Evolutionary conservation across 495 filamentous ascomycete species (phyloP).

Genomic region (Choiromyces venosus): DNA sequence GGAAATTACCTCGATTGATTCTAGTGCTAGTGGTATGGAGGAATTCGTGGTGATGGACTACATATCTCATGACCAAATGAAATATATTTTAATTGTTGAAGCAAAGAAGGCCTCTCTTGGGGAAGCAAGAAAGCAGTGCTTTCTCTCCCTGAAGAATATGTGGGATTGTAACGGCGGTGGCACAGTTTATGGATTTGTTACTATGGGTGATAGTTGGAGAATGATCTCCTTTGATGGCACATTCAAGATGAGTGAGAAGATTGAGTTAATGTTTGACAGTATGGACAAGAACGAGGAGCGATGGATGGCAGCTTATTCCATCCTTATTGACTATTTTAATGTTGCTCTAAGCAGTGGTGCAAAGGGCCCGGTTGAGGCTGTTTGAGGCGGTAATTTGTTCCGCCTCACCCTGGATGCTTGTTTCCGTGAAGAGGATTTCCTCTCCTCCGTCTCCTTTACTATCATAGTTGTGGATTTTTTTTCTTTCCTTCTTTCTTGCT

Average conservation of each 20-base stretch:
- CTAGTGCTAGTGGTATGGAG: neutral
- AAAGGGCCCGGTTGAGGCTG: too few species aligned
- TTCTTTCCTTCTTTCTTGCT: too few species aligned
- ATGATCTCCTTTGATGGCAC: slow-evolving; percentile 20
- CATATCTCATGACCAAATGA: slow-evolving; percentile 5
- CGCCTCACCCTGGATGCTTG: too few species aligned
- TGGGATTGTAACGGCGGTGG: slow-evolving; percentile 16
- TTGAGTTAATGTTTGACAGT: slow-evolving; percentile 6
- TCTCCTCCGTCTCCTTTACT: too few species aligned
- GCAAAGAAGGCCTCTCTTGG: slow-evolving; percentile 17
- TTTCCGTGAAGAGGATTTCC: too few species aligned
- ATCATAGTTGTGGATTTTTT: too few species aligned
- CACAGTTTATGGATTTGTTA: slow-evolving; percentile 19
- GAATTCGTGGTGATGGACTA: slow-evolving; percentile 20
- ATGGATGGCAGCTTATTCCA: slow-evolving; percentile 16
- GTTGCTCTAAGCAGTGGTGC: slow-evolving; percentile 14
- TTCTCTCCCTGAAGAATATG: slow-evolving; percentile 18
- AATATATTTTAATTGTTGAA: slow-evolving; percentile 15
- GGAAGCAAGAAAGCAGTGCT: slow-evolving; percentile 18
- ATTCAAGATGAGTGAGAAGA: slow-evolving; percentile 11
- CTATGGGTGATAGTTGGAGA: slow-evolving; percentile 10
- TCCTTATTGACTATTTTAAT: slow-evolving; percentile 16
- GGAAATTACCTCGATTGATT: slow-evolving; percentile 10
- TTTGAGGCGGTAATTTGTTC: too few species aligned
- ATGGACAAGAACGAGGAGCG: slow-evolving; percentile 16